Conservation (phyloP, 2,329 filamentous ascomycete genomes). For the Kalaharituber pfeilii region DNA sequence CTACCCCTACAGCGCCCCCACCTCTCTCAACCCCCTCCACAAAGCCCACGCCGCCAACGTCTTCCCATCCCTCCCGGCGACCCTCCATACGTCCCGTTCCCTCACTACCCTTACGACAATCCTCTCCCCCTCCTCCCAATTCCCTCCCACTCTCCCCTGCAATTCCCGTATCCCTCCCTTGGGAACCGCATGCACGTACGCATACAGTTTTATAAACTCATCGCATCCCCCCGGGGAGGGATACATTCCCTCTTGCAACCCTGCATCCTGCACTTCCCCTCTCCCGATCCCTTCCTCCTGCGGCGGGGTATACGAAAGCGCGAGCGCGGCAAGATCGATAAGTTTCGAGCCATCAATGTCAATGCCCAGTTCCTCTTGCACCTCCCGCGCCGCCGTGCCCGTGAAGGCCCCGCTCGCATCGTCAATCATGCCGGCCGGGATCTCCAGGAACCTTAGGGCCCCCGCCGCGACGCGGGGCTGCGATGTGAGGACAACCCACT, state of each 20-base stretch:
- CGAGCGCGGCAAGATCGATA: constrained; percentile 37
- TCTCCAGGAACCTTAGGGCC: constrained; percentile 38
- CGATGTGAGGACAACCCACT: constrained; percentile 41
- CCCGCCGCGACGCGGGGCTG: constrained; percentile 41
- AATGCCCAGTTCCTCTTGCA: constrained; percentile 42
- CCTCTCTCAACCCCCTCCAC: constrained; percentile 39
- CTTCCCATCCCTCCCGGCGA: constrained; percentile 40
- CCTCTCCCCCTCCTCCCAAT: constrained; percentile 42
- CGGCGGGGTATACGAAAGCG: no score
- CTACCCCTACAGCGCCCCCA: constrained; percentile 27
- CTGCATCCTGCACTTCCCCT: constrained; percentile 19
- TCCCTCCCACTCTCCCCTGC: constrained; percentile 41
- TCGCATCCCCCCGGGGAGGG: constrained; percentile 44
- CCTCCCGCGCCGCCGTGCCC: constrained; percentile 42
- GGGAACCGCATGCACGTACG: constrained; percentile 37
- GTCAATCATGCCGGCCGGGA: constrained; percentile 44
- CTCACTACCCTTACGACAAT: constrained; percentile 44
- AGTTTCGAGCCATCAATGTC: constrained; percentile 35
- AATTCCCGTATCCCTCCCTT: constrained; percentile 36
- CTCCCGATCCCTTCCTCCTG: neutral
- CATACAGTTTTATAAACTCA: constrained; percentile 42
- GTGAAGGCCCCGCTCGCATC: constrained; percentile 31
- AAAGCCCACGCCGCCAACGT: constrained; percentile 42
- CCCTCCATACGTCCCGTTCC: constrained; percentile 40
- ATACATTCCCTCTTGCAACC: constrained; percentile 33